These are phyloP conservation scores for Globisporangium abappressorium DNA, from an alignment of 352 stramenopile species.

Conservation along the genomic window DNA sequence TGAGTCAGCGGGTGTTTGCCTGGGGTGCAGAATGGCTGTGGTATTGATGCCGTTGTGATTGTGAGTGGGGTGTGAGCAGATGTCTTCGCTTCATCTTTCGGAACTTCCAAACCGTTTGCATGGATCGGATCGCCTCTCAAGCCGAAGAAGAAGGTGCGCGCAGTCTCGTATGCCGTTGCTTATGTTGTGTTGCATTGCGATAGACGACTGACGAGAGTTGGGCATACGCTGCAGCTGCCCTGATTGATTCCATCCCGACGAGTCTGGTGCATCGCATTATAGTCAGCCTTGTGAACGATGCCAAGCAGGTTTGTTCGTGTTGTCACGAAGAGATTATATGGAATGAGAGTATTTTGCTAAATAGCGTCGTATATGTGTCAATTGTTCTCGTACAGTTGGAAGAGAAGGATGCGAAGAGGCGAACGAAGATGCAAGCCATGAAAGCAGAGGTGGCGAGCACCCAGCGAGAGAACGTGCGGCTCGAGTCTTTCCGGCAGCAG, in stretches of 20 bases:
- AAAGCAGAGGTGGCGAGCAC: slow-evolving; percentile 26
- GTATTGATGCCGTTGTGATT: too few species aligned
- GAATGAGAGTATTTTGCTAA: background rate
- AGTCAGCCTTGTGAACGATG: slow-evolving; percentile 53
- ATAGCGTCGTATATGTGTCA: background rate
- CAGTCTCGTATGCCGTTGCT: background rate
- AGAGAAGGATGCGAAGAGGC: slow-evolving; percentile 32
- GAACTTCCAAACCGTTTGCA: slow-evolving; percentile 67
- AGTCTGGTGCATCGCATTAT: slow-evolving; percentile 70
- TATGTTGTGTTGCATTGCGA: background rate
- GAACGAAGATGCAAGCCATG: slow-evolving; percentile 32
- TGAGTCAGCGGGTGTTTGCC: slow-evolving; percentile 15
- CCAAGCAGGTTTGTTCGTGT: slow-evolving; percentile 35
- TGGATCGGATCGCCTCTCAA: slow-evolving; percentile 55
- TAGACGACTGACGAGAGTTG: background rate
- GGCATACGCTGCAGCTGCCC: slow-evolving; percentile 25
- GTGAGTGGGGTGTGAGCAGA: slow-evolving; percentile 19
- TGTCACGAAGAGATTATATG: background rate
- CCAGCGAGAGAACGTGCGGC: slow-evolving; percentile 26
- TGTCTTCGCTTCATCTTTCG: slow-evolving; percentile 61
- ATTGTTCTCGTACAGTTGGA: slow-evolving; percentile 26
- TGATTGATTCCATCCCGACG: slow-evolving; percentile 64
- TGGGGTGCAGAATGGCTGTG: background rate
- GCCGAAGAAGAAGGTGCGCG: slow-evolving; percentile 58
- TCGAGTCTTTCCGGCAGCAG: slow-evolving; percentile 35